Conservation (phyloP, 2,329 filamentous ascomycete genomes). For the Fusarium poae region DNA sequence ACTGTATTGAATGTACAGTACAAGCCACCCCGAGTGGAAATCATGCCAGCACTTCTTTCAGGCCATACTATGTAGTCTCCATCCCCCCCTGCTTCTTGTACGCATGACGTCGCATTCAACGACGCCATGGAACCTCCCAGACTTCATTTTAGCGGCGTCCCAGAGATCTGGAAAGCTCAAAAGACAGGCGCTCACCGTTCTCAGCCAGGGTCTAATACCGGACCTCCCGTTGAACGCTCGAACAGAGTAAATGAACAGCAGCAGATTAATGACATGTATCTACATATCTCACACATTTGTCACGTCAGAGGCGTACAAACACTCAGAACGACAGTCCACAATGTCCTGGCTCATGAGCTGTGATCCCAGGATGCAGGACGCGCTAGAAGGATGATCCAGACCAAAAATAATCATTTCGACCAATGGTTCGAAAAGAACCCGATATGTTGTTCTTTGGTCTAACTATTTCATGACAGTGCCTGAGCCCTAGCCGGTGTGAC, state of each 20-base stretch:
- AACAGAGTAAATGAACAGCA: conserved; percentile 40
- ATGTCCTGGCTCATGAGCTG: conserved; percentile 5
- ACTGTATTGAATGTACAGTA: neutral
- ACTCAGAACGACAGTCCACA: too few species aligned
- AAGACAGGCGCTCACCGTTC: conserved; percentile 36
- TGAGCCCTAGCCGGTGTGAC: neutral
- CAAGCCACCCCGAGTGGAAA: neutral
- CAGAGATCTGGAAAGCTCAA: conserved; percentile 48
- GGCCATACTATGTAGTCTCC: neutral
- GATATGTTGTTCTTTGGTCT: neutral
- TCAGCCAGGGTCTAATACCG: conserved; percentile 30
- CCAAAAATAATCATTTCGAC: conserved; percentile 7
- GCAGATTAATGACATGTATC: conserved; percentile 26
- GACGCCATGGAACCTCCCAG: conserved; percentile 37
- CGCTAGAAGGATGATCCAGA: conserved; percentile 29
- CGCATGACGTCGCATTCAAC: conserved; percentile 33
- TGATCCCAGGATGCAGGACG: conserved; percentile 18
- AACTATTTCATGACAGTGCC: neutral
- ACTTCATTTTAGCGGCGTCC: conserved; percentile 47
- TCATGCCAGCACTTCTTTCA: conserved; percentile 1
- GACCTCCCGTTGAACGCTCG: conserved; percentile 20
- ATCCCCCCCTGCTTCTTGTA: conserved; percentile 28
- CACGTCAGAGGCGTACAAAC: too few species aligned
- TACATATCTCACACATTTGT: neutral
- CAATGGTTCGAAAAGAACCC: conserved; percentile 3